These are phyloP conservation scores for Scorias spongiosa DNA, from an alignment of 2,329 filamentous ascomycete species.

Conservation along the genomic window DNA sequence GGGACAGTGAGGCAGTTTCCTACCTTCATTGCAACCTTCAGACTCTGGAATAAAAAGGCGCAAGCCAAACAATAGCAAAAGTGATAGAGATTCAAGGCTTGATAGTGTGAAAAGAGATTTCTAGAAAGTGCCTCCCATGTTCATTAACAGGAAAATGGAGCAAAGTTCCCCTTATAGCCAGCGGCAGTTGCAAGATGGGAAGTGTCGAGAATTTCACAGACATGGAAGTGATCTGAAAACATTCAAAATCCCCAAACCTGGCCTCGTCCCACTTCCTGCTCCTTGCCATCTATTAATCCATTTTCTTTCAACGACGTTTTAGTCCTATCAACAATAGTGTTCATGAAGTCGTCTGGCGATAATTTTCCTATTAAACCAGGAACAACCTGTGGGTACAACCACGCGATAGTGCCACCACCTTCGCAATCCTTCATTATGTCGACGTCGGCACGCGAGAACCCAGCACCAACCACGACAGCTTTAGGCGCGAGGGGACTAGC, in stretches of 20 bases:
- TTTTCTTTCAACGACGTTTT: slow-evolving; percentile 6
- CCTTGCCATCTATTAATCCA: slow-evolving; percentile 7
- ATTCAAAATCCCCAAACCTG: not conserved
- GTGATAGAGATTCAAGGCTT: no score
- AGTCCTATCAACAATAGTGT: slow-evolving; percentile 4
- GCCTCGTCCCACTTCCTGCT: not conserved
- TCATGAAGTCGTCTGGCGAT: slow-evolving; percentile 7
- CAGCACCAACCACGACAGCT: slow-evolving; percentile 12
- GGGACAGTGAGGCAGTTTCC: no score
- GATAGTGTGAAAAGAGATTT: no score
- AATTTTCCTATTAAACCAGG: slow-evolving; percentile 4
- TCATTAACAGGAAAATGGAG: no score
- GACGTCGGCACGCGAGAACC: slow-evolving; percentile 10
- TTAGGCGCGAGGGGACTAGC: slow-evolving; percentile 5
- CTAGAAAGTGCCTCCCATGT: no score
- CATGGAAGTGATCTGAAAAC: no score
- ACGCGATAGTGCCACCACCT: slow-evolving; percentile 7
- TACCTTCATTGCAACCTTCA: no score
- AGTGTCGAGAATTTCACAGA: no score
- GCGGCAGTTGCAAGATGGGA: no score
- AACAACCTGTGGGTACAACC: slow-evolving; percentile 9
- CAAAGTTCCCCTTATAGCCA: no score
- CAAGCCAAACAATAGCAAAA: no score
- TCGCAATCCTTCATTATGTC: slow-evolving; percentile 7
- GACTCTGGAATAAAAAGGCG: no score